Evolutionary conservation across 257 asterid species (phyloP).

Genomic region (Lantana camara): DNA sequence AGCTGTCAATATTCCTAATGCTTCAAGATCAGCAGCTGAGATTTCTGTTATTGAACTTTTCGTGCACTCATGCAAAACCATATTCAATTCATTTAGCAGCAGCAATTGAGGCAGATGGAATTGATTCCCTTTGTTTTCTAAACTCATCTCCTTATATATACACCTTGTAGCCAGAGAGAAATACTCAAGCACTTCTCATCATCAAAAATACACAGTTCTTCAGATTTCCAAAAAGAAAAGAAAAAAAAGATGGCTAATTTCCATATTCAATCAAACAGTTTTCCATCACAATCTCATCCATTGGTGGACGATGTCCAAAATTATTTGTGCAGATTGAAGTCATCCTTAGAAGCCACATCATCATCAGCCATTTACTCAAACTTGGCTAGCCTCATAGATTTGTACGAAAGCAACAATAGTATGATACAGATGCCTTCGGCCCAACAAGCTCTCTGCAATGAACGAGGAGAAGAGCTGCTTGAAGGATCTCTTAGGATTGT

Average conservation of each 20-base stretch:
- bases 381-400: conserved; percentile 35
- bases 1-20: conserved; percentile 29
- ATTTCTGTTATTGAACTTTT: neutral
- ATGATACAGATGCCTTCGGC: conserved; percentile 35
- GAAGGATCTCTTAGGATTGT: conserved; percentile 35
- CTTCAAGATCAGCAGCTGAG: neutral
- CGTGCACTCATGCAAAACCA: too few species aligned
- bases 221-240: neutral
- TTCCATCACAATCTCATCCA: conserved; percentile 47
- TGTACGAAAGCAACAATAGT: conserved; percentile 34
- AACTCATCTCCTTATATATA: neutral
- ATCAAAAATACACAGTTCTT: neutral
- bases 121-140: conserved; percentile 23
- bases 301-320: conserved; percentile 19
- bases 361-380: conserved; percentile 21
- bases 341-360: conserved; percentile 21
- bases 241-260: conserved; percentile 22
- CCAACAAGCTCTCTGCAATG: conserved; percentile 20
- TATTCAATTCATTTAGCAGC: too few species aligned
- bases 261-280: conserved; percentile 39
- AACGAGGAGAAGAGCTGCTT: conserved; percentile 1
- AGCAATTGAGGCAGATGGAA: neutral
- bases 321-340: conserved; percentile 31
- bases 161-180: neutral
- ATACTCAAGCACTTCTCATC: neutral